These are phyloP conservation scores for Phoma sp. DNA, from an alignment of 2,329 filamentous ascomycete genomes.

Conservation along the genomic window DNA sequence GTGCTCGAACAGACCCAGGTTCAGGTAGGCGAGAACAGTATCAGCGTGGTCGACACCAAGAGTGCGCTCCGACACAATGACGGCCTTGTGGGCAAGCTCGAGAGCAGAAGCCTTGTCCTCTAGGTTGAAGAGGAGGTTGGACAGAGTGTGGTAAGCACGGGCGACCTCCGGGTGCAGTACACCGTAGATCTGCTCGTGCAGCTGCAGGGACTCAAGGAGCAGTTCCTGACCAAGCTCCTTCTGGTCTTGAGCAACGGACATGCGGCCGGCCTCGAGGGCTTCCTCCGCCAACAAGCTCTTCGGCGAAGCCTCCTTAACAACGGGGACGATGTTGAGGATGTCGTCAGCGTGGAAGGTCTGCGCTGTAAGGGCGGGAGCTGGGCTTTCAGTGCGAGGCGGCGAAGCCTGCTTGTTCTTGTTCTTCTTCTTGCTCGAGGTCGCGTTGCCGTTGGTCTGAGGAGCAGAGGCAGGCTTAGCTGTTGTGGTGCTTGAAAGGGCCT, in stretches of 20 bases:
- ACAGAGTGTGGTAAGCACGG: conserved; percentile 90
- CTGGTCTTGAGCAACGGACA: conserved; percentile 94
- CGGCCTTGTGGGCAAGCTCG: conserved; percentile 93
- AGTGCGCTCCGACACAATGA: conserved; percentile 93
- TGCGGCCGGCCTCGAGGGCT: conserved; percentile 91
- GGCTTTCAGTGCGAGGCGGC: conserved; percentile 52
- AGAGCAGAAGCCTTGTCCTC: conserved; percentile 97
- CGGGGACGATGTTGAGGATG: conserved; percentile 88
- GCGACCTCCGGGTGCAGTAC: conserved; percentile 97
- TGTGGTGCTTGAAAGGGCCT: conserved; percentile 30
- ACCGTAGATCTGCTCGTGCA: conserved; percentile 98
- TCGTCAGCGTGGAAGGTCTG: conserved; percentile 83
- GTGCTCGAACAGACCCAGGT: conserved; percentile 92
- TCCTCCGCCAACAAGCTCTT: conserved; percentile 92
- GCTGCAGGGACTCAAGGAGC: conserved; percentile 89
- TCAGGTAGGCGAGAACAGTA: conserved; percentile 93
- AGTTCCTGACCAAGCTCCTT: conserved; percentile 96
- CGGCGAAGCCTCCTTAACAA: conserved; percentile 93
- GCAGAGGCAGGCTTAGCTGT: conserved; percentile 23
- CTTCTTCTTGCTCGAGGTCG: conserved; percentile 52
- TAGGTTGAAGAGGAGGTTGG: conserved; percentile 96
- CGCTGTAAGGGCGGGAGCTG: conserved; percentile 54
- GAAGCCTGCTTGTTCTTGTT: conserved; percentile 65
- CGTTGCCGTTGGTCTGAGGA: conserved; percentile 47
- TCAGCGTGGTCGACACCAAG: conserved; percentile 92